Evolutionary conservation across 1,284 basidiomycete species (phyloP), one percentile per base, ranked within the genome.

Genomic region (Ceratobasidium sp.): DNA sequence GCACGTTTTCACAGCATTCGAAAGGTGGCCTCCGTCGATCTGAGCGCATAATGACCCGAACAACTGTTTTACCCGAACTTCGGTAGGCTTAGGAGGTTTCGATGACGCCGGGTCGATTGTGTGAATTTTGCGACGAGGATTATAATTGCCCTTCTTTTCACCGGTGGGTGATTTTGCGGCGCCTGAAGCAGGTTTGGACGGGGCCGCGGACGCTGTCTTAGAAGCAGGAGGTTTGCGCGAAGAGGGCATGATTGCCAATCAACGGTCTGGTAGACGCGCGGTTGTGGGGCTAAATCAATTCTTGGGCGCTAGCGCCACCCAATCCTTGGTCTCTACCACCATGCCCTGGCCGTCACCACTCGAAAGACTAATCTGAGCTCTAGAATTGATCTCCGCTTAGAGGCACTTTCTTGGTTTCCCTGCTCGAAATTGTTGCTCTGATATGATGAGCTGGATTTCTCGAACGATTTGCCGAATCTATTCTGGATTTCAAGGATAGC

Each of bases 1-100:
- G 85, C 93, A 95, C 76, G 94, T 95, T 87, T 91, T 94, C 80
- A 94, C 87, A 36, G 93, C 93, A 81, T 93, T 94, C 74, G 85
- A 84, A 81, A 93, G 91, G 83, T 94, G 90, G 1, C 91, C 92
- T 44, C 92, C 93, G 78, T 96, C 93, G 79, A 95, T 90, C 81
- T 96, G 94, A 27, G 93, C 91, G 80, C 90, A 90, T 24, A 96
- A 84, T 63, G 93, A 92, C 67, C 88, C 89, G 82, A 94, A 95
- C 66, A 94, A 85, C 54, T 89, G 88, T 79, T 89, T 91, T 67
- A 93, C 82, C 67, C 88, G 85, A 78, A 94, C 93, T 29, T 86
- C 82, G 5, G 85, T 78, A 0, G 90, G 83, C 19, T 89, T 81
- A 1, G 89, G 85, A 69, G 89, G 86, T 79, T 89, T 91, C 17